A percentile compares a stretch with the other conserved stretches of the same genome.
phyloP scores from a whole-genome alignment of 257 asterid species.

The Fraxinus quadrangulata region DNA sequence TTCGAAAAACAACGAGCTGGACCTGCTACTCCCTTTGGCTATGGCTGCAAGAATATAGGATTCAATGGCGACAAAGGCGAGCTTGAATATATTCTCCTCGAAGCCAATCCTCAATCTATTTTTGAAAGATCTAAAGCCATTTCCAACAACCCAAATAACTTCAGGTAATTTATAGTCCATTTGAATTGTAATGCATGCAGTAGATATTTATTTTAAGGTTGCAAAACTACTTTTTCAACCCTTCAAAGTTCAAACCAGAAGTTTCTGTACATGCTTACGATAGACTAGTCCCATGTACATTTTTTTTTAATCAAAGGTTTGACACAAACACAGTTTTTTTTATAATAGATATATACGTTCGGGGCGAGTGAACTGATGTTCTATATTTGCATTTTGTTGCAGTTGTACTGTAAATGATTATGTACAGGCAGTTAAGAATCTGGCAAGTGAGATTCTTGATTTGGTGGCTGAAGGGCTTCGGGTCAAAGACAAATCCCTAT shows the following conservation, averaged over 20 bases:
- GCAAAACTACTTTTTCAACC: too few species aligned
- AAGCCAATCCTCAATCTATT: slow-evolving; percentile 45
- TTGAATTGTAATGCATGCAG: neutral
- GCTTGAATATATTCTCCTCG: slow-evolving; percentile 65
- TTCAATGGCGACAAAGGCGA: slow-evolving; percentile 73
- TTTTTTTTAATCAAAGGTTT: too few species aligned
- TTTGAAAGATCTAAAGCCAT: slow-evolving; percentile 39
- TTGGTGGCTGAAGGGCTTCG: slow-evolving; percentile 59
- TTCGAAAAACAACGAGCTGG: slow-evolving; percentile 7
- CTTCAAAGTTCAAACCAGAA: too few species aligned
- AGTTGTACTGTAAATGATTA: slow-evolving; percentile 59
- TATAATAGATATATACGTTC: too few species aligned
- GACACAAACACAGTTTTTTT: too few species aligned
- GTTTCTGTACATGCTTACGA: too few species aligned
- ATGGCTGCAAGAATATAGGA: slow-evolving; percentile 51
- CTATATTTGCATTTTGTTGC: slow-evolving; percentile 17
- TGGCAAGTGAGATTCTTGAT: slow-evolving; percentile 67
- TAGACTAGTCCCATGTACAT: too few species aligned
- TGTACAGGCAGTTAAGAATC: slow-evolving; percentile 46
- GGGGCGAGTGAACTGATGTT: too few species aligned
- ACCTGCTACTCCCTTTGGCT: slow-evolving; percentile 7
- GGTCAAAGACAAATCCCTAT: slow-evolving; percentile 37
- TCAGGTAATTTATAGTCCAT: slow-evolving; percentile 45
- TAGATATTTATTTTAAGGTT: too few species aligned
- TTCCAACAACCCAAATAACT: slow-evolving; percentile 43